phyloP scores from a whole-genome alignment of 2,329 filamentous ascomycete genomes.

The Neofusicoccum umdonicola region DNA sequence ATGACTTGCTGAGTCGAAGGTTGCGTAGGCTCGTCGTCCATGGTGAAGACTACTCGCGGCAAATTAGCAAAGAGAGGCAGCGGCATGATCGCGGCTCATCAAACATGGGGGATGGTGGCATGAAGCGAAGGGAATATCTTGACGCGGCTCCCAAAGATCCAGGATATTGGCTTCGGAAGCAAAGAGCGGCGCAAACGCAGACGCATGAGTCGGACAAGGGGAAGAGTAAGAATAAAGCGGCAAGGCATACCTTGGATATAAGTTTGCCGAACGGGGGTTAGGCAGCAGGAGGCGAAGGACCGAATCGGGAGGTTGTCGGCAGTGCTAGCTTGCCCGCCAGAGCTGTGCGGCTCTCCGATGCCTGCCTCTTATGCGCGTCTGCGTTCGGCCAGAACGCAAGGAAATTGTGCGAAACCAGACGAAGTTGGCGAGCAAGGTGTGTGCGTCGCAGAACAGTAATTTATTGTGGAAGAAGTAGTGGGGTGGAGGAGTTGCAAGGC shows the following conservation, averaged over 20 bases:
- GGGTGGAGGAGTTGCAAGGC: not conserved
- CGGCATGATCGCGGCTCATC: not conserved
- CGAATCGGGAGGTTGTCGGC: conserved; percentile 1
- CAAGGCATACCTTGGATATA: not conserved
- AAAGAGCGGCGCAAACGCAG: not conserved
- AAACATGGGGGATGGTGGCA: not conserved
- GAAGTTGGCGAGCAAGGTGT: not conserved
- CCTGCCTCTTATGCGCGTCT: not conserved
- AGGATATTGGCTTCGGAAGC: not conserved
- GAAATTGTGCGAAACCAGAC: not conserved
- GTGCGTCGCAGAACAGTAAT: not conserved
- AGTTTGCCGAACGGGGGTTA: not conserved
- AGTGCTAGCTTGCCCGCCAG: not conserved
- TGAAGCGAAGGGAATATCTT: not conserved
- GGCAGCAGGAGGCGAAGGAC: conserved; percentile 11
- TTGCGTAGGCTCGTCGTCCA: conserved; percentile 48
- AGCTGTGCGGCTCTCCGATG: conserved; percentile 11
- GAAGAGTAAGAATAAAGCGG: not conserved
- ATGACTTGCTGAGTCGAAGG: conserved; percentile 74
- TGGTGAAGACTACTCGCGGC: not conserved
- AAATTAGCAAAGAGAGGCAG: not conserved
- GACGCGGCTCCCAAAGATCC: not conserved
- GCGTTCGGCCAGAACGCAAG: not conserved
- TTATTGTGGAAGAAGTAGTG: not conserved
- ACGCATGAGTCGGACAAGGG: not conserved